A percentile compares a stretch with the other conserved stretches of the same genome.
These are phyloP conservation scores for Plasmodium adleri DNA, from an alignment of 169 alveolate species.

Conservation along the genomic window DNA sequence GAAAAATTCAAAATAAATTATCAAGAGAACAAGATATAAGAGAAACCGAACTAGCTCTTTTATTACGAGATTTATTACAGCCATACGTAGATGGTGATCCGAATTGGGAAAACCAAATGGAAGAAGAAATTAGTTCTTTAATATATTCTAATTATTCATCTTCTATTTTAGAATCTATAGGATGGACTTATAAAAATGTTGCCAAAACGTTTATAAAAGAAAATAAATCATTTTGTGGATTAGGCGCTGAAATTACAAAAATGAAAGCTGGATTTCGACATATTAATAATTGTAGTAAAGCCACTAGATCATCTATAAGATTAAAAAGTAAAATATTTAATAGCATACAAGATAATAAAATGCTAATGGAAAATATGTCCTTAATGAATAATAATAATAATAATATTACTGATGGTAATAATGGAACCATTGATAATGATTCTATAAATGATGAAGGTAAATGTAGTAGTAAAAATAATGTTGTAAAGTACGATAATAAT, in stretches of 20 bases:
- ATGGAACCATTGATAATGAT: not conserved
- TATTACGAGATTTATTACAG: constrained; percentile 75
- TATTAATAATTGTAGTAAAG: no score
- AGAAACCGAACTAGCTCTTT: constrained; percentile 78
- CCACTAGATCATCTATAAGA: constrained; percentile 15
- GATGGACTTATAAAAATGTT: constrained; percentile 84
- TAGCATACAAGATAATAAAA: not conserved
- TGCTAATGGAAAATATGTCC: no score
- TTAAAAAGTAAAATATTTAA: not conserved
- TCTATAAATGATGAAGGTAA: not conserved
- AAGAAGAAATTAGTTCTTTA: constrained; percentile 18
- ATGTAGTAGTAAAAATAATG: no score
- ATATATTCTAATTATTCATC: constrained; percentile 76
- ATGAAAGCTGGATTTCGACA: constrained; percentile 80
- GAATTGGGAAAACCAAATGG: constrained; percentile 41
- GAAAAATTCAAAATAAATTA: constrained; percentile 23
- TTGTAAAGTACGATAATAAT: no score
- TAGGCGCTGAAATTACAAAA: constrained; percentile 81
- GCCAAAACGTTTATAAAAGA: constrained; percentile 81
- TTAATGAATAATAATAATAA: no score
- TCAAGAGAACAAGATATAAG: constrained; percentile 76
- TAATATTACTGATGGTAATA: not conserved
- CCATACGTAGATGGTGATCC: constrained; percentile 36
- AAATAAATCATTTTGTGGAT: constrained; percentile 82
- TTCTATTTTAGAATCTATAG: constrained; percentile 81